Conservation (phyloP, 495 filamentous ascomycete species). For the Penicillium coffeae region DNA sequence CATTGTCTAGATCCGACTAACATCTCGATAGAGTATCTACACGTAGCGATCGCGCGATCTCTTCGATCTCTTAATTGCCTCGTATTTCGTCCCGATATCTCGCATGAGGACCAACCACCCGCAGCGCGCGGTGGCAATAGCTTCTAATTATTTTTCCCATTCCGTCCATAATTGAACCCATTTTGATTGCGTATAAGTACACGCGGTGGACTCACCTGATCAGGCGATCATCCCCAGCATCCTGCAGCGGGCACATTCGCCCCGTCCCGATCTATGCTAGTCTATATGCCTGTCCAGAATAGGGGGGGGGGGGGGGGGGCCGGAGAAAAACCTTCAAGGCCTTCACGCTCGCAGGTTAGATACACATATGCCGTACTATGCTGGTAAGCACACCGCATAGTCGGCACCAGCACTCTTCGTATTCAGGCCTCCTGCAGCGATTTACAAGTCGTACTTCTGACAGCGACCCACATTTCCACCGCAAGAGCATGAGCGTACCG, state of each 20-base stretch:
- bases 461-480: constrained; percentile 2
- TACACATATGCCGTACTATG: too few species aligned
- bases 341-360: too few species aligned
- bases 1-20: neutral
- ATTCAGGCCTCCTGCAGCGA: too few species aligned
- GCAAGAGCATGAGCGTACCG: neutral
- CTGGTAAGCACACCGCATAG: too few species aligned
- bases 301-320: too few species aligned
- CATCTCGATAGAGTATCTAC: constrained; percentile 38
- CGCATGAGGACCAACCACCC: neutral
- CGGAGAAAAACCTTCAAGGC: too few species aligned
- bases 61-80: neutral
- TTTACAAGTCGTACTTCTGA: constrained; percentile 14
- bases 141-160: neutral
- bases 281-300: neutral
- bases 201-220: neutral
- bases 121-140: neutral
- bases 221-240: neutral
- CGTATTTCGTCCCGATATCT: neutral
- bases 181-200: neutral
- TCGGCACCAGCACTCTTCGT: too few species aligned
- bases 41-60: constrained; percentile 18
- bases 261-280: neutral
- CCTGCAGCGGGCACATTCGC: neutral
- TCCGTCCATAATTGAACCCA: neutral